Evolutionary conservation across 2,329 filamentous ascomycete genomes (phyloP).

Genomic region (Lasiodiplodia gonubiensis): DNA sequence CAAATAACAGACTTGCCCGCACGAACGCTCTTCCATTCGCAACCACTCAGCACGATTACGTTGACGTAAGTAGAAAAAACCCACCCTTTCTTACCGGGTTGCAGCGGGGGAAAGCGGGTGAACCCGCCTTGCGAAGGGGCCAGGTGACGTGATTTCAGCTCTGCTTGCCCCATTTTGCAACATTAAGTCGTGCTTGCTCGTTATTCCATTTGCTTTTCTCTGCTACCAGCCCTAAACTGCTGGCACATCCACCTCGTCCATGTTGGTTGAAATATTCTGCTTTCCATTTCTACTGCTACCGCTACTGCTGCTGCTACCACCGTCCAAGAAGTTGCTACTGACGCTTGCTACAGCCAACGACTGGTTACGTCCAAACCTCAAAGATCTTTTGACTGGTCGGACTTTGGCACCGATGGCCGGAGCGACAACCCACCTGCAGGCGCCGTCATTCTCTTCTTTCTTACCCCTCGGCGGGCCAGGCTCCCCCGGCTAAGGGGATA

Average conservation of each 20-base stretch:
- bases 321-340: background rate
- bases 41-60: background rate
- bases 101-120: background rate
- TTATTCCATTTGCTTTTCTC: background rate
- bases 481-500: background rate
- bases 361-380: background rate
- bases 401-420: background rate
- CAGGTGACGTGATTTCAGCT: conserved; percentile 23
- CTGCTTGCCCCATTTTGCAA: conserved; percentile 6
- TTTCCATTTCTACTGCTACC: background rate
- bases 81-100: background rate
- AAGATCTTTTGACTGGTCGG: background rate
- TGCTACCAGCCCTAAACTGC: background rate
- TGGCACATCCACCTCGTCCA: background rate
- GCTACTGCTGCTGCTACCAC: background rate
- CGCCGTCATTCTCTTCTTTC: background rate
- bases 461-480: background rate
- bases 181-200: conserved; percentile 12
- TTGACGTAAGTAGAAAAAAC: background rate
- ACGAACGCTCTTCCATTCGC: background rate
- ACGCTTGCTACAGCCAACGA: background rate
- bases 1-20: background rate
- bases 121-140: background rate
- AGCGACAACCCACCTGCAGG: background rate
- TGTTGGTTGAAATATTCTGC: background rate